These are phyloP conservation scores for Lepidium africanum DNA, from an alignment of 345 rosid species.

Conservation along the genomic window DNA sequence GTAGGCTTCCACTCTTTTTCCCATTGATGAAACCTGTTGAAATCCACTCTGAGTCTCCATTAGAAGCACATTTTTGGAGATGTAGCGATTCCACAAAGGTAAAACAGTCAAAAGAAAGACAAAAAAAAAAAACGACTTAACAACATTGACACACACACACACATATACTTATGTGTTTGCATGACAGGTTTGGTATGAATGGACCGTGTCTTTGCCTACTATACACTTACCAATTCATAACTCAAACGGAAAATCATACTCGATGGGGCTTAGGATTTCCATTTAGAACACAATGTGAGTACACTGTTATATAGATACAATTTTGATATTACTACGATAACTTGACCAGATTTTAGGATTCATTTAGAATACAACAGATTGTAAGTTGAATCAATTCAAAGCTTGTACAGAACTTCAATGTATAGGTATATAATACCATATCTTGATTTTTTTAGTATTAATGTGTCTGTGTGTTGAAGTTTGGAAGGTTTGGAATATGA, in stretches of 20 bases:
- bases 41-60: conserved; percentile 36
- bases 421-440: not conserved
- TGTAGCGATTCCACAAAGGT: conserved; percentile 66
- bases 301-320: not conserved
- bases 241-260: conserved; percentile 66
- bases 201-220: conserved; percentile 66
- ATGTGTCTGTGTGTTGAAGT: no score
- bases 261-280: conserved; percentile 38
- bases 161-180: not conserved
- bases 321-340: not conserved
- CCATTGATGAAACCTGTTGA: conserved; percentile 65
- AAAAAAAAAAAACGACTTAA: no score
- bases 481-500: no score
- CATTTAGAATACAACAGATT: not conserved
- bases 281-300: not conserved
- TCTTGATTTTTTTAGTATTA: not conserved
- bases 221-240: conserved; percentile 52
- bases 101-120: not conserved
- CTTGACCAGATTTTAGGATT: not conserved
- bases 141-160: not conserved
- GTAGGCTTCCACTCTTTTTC: conserved; percentile 75
- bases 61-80: conserved; percentile 83
- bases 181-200: conserved; percentile 83
- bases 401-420: not conserved
- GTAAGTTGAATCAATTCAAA: not conserved